Evolutionary conservation across 805 yeast species (phyloP).

Genomic region (Saccharomycopsis selenospora): DNA sequence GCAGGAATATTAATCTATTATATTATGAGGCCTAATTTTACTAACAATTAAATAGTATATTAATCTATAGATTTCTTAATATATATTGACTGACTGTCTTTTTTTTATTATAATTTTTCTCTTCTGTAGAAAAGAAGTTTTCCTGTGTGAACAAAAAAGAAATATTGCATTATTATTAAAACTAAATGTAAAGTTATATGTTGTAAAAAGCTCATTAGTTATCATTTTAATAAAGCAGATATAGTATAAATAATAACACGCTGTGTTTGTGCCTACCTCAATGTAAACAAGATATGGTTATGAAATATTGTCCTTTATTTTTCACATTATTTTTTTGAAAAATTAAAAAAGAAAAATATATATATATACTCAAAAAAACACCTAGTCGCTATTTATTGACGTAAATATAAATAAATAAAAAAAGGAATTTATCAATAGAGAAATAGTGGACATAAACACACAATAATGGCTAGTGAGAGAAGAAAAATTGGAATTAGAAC

Average conservation of each 20-base stretch:
- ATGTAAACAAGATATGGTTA: background rate
- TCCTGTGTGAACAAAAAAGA: background rate
- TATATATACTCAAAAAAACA: background rate
- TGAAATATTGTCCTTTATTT: background rate
- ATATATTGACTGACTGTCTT: background rate
- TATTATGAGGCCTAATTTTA: too few relatives aligned
- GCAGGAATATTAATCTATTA: too few relatives aligned
- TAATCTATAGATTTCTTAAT: background rate
- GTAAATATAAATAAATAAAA: background rate
- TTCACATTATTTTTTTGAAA: background rate
- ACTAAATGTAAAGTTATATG: background rate
- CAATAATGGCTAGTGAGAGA: constrained; percentile 1
- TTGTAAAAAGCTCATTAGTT: background rate
- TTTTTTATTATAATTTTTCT: background rate
- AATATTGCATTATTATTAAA: background rate
- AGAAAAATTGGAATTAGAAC: constrained; percentile 33
- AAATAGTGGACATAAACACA: background rate
- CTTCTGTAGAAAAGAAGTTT: background rate
- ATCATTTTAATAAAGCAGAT: too few relatives aligned
- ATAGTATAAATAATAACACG: too few relatives aligned
- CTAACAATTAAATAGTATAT: background rate
- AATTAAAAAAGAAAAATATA: background rate
- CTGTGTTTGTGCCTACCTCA: too few relatives aligned
- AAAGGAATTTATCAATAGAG: background rate
- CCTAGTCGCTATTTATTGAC: background rate